Evolutionary conservation across 2,329 filamentous ascomycete species (phyloP).

Genomic region (Xylariales sp.): DNA sequence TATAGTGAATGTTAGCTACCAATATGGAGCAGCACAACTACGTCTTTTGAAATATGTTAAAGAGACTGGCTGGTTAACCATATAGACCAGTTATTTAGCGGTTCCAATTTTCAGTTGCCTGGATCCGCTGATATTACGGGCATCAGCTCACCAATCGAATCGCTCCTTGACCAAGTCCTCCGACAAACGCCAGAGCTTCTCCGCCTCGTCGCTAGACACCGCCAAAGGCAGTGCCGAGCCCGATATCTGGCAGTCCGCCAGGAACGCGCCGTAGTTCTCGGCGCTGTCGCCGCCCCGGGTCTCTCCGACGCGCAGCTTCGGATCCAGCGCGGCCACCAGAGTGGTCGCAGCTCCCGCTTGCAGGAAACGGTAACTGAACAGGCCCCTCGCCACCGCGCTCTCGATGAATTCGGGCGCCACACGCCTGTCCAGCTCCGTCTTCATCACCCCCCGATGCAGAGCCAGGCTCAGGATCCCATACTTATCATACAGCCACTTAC

Average conservation of each 20-base stretch:
- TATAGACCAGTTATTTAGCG: too few relatives aligned
- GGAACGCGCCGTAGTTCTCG: constrained; percentile 25
- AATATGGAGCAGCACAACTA: too few relatives aligned
- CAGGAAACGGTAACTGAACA: constrained; percentile 23
- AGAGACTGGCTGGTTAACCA: too few relatives aligned
- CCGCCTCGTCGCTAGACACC: constrained; percentile 23
- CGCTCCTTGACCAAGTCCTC: constrained; percentile 29
- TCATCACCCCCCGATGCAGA: constrained; percentile 27
- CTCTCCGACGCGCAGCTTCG: constrained; percentile 18
- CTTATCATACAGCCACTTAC: constrained; percentile 21
- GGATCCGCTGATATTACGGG: too few relatives aligned
- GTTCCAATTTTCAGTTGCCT: too few relatives aligned
- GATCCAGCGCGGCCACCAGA: constrained; percentile 38
- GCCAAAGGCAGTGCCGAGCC: constrained; percentile 14
- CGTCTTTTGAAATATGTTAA: too few relatives aligned
- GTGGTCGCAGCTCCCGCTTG: constrained; percentile 37
- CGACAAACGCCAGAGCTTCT: constrained; percentile 30
- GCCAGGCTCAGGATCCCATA: constrained; percentile 26
- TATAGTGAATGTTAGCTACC: too few relatives aligned
- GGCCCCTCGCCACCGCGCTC: constrained; percentile 13
- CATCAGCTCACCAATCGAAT: constrained; percentile 26
- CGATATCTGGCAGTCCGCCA: constrained; percentile 28
- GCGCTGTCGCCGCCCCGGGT: constrained; percentile 17
- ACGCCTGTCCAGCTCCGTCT: constrained; percentile 24
- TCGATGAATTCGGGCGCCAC: constrained; percentile 9